phyloP scores from a whole-genome alignment of 768 basidiomycete genomes.

The Tulasnella sp. region DNA sequence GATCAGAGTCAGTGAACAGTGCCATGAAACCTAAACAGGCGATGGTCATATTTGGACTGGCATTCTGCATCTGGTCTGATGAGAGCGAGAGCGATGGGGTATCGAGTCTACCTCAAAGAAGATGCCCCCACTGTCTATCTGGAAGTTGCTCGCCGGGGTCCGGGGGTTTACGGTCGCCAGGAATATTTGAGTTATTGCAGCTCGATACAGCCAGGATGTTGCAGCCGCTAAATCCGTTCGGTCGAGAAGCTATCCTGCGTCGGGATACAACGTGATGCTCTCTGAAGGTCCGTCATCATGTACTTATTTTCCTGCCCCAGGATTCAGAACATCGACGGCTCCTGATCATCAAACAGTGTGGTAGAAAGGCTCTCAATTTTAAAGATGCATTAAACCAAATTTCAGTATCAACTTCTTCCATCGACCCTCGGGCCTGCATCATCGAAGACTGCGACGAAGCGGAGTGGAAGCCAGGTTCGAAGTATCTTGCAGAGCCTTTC shows the following conservation, averaged over 20 bases:
- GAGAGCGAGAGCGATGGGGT: too few species aligned
- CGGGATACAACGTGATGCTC: too few species aligned
- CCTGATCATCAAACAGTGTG: neutral
- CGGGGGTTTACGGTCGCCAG: too few species aligned
- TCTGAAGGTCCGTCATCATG: too few species aligned
- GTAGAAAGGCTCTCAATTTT: neutral
- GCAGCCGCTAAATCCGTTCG: neutral
- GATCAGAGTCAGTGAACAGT: too few species aligned
- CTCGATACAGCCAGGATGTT: neutral
- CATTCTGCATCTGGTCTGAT: neutral
- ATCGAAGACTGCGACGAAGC: neutral
- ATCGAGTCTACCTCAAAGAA: too few species aligned
- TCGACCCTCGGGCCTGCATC: neutral
- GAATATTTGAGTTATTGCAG: neutral
- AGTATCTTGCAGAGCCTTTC: neutral
- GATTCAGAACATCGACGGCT: too few species aligned
- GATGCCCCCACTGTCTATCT: too few species aligned
- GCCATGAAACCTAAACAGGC: neutral
- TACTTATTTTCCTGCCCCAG: too few species aligned
- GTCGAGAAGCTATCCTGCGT: too few species aligned
- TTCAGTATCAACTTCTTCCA: neutral
- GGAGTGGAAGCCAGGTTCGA: slow-evolving; percentile 4
- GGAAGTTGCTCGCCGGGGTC: too few species aligned
- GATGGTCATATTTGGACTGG: neutral
- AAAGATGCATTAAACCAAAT: neutral